These are phyloP conservation scores for Solanum hybrid DNA, from an alignment of 305 asterid genomes.

Conservation along the genomic window DNA sequence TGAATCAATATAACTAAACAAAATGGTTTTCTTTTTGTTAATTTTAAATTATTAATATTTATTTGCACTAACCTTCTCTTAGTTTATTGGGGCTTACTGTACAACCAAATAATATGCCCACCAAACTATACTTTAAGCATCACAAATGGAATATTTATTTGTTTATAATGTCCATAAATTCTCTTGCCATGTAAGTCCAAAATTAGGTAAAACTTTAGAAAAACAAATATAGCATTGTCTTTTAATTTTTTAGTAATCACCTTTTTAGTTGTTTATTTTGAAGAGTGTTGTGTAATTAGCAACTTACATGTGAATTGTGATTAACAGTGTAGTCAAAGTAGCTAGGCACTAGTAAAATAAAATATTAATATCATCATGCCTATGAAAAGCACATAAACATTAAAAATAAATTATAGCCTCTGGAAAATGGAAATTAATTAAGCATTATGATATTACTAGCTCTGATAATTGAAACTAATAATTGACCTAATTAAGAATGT, in stretches of 20 bases:
- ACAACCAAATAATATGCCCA: not conserved
- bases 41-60: not conserved
- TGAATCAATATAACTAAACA: not conserved
- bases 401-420: not conserved
- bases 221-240: not conserved
- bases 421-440: not conserved
- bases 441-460: not conserved
- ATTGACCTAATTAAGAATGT: not conserved
- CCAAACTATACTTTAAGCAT: not conserved
- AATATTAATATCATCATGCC: not conserved
- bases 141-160: not conserved
- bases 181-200: not conserved
- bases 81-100: not conserved
- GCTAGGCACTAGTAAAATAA: not conserved
- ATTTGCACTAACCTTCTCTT: not conserved
- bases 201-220: not conserved
- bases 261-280: not conserved
- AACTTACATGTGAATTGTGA: not conserved
- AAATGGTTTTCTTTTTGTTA: not conserved
- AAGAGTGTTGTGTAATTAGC: not conserved
- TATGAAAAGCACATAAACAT: not conserved
- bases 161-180: not conserved
- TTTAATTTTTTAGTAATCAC: not conserved
- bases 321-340: not conserved
- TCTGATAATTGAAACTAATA: not conserved